These are phyloP conservation scores for Coniella vitis DNA, from an alignment of 2,329 filamentous ascomycete genomes.

Conservation along the genomic window DNA sequence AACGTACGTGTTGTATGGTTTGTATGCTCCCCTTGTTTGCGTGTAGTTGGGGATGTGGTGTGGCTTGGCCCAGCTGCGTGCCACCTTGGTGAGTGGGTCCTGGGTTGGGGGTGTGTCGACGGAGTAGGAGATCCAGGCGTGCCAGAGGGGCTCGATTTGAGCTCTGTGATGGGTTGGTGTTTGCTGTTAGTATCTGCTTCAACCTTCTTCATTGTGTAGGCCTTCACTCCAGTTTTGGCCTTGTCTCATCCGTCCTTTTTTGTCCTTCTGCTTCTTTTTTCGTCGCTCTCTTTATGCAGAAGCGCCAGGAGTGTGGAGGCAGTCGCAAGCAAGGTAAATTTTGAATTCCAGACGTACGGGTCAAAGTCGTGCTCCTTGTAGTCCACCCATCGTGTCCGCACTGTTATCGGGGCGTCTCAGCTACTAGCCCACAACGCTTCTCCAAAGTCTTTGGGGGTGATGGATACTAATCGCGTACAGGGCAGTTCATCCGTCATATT, in stretches of 20 bases:
- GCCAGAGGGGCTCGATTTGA: conserved; percentile 94
- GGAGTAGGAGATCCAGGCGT: conserved; percentile 93
- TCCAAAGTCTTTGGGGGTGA: no score
- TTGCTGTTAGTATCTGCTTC: conserved; percentile 10
- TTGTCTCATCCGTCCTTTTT: no score
- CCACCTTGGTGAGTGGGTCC: conserved; percentile 64
- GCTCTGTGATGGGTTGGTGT: conserved; percentile 36
- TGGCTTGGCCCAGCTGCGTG: conserved; percentile 69
- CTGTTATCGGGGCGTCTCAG: conserved; percentile 37
- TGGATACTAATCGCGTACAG: conserved; percentile 45
- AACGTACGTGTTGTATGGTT: conserved; percentile 93
- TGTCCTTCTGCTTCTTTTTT: not conserved
- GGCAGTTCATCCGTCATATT: conserved; percentile 92
- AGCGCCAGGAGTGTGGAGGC: no score
- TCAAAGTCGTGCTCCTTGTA: conserved; percentile 86
- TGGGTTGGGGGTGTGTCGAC: conserved; percentile 78
- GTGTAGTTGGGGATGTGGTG: conserved; percentile 70
- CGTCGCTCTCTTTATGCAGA: no score
- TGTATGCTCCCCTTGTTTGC: conserved; percentile 70
- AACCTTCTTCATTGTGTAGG: no score
- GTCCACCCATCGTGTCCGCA: conserved; percentile 95
- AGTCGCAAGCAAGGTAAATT: no score
- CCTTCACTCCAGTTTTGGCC: no score
- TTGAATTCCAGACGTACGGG: conserved; percentile 43
- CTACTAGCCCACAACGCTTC: no score